Base-by-base conservation (phyloP, 73 alveolate species). In the Breviolum minutum region DNA sequence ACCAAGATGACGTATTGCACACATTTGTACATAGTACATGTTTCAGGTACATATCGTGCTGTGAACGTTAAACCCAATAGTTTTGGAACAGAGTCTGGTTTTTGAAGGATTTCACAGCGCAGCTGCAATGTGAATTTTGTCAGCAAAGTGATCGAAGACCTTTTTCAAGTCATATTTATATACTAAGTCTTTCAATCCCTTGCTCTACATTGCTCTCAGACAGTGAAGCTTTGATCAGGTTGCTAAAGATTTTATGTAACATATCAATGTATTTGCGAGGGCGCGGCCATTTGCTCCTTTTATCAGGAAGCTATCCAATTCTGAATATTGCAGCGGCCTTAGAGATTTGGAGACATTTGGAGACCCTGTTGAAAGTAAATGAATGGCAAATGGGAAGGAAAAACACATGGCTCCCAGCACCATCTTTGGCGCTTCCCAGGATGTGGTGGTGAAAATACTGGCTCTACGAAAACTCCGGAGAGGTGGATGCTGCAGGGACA, bases 401-500 rank as follows among this genome's bases (percentile, higher is more conserved):
- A n/a, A 12, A 71, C 14, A 8, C 30, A n/a, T 40, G 54, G 54
- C 54, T 40, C 54, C 54, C 54, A 40, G 0, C 54, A 40, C 54
- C 54, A 40, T 40, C 54, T n/a, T n/a, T n/a, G 54, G 54, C 54
- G 54, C 29, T 11, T 71, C 92, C n/a, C 10, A 86, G 94, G 94
- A 86, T 86, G 79, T 63, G 63, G 94, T 86, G 81, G 94, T 86
- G 94, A 86, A 86, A 79, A 86, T 86, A 12, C 54, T 86, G 32
- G 79, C 79, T 20, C 62, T 63, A 63, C 60, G 92, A 83, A 83
- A 61, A 66, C 88, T 80, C 13, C 88, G 88, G 6, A 80, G 88
- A 80, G 88, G 88, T 66, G 30, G 4, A 76, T 14, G 86, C 20
- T 32, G 69, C 17, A 80, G 32, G 6, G 66, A 40, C 69, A 11